Base-by-base conservation (phyloP, 345 rosid genomes). In the Cardamine resedifolia region DNA sequence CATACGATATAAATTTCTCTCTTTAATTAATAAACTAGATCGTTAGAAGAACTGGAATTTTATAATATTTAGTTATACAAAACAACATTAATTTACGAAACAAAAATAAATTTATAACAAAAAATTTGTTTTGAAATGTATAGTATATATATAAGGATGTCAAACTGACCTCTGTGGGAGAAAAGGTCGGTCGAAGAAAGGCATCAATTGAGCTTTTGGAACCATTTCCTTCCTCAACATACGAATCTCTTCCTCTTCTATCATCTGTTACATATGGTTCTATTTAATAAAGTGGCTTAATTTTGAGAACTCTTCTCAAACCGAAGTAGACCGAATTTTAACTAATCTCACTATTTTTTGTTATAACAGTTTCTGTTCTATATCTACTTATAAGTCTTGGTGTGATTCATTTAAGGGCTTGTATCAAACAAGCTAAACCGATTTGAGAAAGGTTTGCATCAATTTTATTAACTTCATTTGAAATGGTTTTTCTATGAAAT, bases 151-250 rank as follows among this genome's bases (percentile, higher is more conserved):
- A 15, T 7, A n/a, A 16, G 0, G n/a, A 1, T 58, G 44, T 19
- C 0, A 57, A 58, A 20, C 18, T 11, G 1, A 82, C 92, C 95
- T 81, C n/a, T 92, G 95, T 5, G 96, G 97, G 33, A 68, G 79
- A 78, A 92, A 92, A 50, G 98, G 96, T 58, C 86, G 83, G 36
- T 86, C 92, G 36, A 92, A 86, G 39, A 73, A 78, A 71, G 98
- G 98, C 98, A 90, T 90, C 75, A 92, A 70, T 24, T 88, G 95
- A 48, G 91, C 95, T 85, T 86, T 84, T 12, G 95, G 96, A 44
- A 92, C 78, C 98, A 92, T 92, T 77, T 90, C 91, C 30, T 88
- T 92, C 60, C 98, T 85, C 62, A 90, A 62, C 82, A 71, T 55
- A 27, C 87, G 85, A 33, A 90, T 27, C 83, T 87, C 96, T 77